A percentile compares a stretch with the other conserved stretches of the same genome.
Conservation (phyloP, 306 rosid genomes). For the Glycine latifolia region DNA sequence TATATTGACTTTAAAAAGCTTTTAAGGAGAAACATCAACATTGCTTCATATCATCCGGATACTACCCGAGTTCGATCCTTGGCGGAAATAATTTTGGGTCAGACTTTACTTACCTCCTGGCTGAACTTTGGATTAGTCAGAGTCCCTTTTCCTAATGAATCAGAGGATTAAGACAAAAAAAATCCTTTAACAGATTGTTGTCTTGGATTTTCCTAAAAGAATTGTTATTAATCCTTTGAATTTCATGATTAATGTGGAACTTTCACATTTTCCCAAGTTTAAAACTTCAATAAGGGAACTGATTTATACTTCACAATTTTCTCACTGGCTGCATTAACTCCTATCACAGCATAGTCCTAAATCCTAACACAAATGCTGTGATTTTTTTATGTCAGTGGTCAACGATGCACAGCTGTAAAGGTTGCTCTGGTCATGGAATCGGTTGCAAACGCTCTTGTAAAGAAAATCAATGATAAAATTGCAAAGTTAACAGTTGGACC, state of each 20-base stretch:
- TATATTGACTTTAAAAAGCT: not conserved
- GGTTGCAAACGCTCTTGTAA: slow-evolving; percentile 72
- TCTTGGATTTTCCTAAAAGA: not conserved
- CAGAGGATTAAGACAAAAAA: too few species aligned
- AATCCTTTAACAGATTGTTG: not conserved
- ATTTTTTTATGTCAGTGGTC: slow-evolving; percentile 66
- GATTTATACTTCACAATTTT: slow-evolving; percentile 1
- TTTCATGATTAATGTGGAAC: not conserved
- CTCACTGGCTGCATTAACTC: slow-evolving; percentile 15
- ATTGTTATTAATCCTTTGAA: not conserved
- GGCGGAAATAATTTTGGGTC: too few species aligned
- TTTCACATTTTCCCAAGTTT: not conserved
- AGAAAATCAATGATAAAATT: slow-evolving; percentile 72
- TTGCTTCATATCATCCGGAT: not conserved
- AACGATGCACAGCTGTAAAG: slow-evolving; percentile 90
- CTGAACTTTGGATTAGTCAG: too few species aligned
- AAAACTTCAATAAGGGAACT: not conserved
- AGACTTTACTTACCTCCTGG: too few species aligned
- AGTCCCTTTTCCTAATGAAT: too few species aligned
- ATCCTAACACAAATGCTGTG: slow-evolving; percentile 17
- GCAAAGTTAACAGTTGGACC: slow-evolving; percentile 77
- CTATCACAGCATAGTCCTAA: slow-evolving; percentile 13
- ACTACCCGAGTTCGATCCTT: too few species aligned
- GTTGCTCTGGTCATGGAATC: slow-evolving; percentile 85
- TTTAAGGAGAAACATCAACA: not conserved